phyloP scores from a whole-genome alignment of 2,329 filamentous ascomycete genomes.

The Periconia sp. region DNA sequence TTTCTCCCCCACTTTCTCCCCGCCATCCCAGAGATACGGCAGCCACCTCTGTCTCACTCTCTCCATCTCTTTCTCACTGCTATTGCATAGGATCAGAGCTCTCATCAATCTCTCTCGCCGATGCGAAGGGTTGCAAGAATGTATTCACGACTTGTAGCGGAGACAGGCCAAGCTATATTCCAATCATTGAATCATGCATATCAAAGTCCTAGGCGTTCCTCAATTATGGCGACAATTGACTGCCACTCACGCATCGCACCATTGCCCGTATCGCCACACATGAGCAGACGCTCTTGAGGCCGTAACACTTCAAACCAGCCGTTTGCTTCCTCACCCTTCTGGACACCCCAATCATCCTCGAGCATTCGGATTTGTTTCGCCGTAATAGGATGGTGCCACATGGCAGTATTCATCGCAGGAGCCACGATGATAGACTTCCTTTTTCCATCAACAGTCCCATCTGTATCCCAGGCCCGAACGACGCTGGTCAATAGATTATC shows the following conservation, averaged over 20 bases:
- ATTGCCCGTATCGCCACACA: neutral
- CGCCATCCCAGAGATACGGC: no score
- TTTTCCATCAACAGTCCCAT: neutral
- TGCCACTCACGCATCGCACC: neutral
- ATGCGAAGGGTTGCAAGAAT: no score
- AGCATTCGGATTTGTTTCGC: neutral
- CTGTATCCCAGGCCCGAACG: neutral
- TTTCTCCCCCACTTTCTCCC: no score
- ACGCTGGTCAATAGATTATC: neutral
- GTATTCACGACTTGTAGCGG: neutral
- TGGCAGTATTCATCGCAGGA: neutral
- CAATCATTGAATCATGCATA: neutral
- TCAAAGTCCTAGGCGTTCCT: neutral
- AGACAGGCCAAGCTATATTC: conserved; percentile 2
- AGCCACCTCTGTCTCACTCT: no score
- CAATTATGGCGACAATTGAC: neutral
- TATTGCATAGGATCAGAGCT: no score
- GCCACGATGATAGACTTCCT: neutral
- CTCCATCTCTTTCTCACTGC: no score
- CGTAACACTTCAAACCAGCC: neutral
- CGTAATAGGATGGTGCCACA: neutral
- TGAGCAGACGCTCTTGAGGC: neutral
- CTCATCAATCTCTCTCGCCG: no score
- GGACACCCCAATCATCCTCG: neutral
- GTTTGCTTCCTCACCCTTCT: neutral